Percentiles rank a stretch among this genome's conserved stretches.
phyloP scores from a whole-genome alignment of 1,284 basidiomycete species.

The Cystobasidium slooffiae region DNA sequence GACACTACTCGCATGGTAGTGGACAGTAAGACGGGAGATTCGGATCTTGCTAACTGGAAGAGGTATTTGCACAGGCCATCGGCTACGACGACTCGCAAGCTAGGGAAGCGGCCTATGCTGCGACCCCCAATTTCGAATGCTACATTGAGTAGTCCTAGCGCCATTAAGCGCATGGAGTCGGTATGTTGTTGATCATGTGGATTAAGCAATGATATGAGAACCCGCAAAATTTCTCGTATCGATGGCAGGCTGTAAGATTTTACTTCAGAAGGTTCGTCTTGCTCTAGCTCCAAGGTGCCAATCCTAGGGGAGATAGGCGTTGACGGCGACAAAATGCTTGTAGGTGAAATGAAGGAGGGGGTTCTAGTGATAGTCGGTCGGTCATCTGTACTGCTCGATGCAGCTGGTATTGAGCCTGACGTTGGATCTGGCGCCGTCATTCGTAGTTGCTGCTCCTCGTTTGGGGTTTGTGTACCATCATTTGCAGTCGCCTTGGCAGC shows the following conservation, averaged over 20 bases:
- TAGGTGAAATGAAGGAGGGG: slow-evolving; percentile 9
- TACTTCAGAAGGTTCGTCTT: slow-evolving; percentile 36
- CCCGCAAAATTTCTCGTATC: slow-evolving; percentile 87
- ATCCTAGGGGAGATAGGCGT: slow-evolving; percentile 51
- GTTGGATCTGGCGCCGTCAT: slow-evolving; percentile 48
- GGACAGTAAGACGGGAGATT: slow-evolving; percentile 78
- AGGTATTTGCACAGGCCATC: slow-evolving; percentile 95
- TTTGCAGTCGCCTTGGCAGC: background rate
- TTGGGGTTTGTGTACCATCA: slow-evolving; percentile 13
- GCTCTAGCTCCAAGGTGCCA: slow-evolving; percentile 48
- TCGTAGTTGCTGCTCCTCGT: slow-evolving; percentile 44
- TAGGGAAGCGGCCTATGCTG: slow-evolving; percentile 68
- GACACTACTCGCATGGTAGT: slow-evolving; percentile 81
- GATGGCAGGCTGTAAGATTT: slow-evolving; percentile 82
- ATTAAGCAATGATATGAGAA: slow-evolving; percentile 92
- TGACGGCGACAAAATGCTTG: background rate
- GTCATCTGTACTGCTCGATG: slow-evolving; percentile 17
- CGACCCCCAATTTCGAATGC: slow-evolving; percentile 83
- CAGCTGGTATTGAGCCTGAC: slow-evolving; percentile 46
- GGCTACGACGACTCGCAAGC: slow-evolving; percentile 71
- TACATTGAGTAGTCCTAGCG: slow-evolving; percentile 84
- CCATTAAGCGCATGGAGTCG: slow-evolving; percentile 89
- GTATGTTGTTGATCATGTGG: slow-evolving; percentile 94
- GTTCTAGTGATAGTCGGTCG: slow-evolving; percentile 7
- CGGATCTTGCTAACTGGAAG: slow-evolving; percentile 85